Evolutionary conservation across 306 rosid genomes (phyloP).

Genomic region (Cotoneaster glaucophyllus): DNA sequence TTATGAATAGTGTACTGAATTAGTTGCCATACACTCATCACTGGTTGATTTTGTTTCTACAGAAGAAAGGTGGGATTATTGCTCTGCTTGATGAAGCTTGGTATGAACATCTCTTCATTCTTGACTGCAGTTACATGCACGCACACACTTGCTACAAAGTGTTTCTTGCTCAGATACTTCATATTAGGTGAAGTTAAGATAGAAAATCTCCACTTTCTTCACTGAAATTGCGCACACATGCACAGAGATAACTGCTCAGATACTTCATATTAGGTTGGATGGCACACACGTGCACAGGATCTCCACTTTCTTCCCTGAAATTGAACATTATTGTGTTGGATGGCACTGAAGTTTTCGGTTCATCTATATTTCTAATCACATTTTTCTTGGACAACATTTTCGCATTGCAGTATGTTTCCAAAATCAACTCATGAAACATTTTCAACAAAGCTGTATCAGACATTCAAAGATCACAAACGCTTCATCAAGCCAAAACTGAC

Average conservation of each 20-base stretch:
- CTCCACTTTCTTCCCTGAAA: too few species aligned
- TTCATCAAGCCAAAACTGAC: conserved; percentile 90
- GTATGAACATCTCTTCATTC: conserved; percentile 45
- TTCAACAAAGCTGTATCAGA: conserved; percentile 79
- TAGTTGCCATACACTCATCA: conserved; percentile 1
- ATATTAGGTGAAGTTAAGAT: neutral
- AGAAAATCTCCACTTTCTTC: neutral
- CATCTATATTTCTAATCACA: neutral
- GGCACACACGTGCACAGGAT: too few species aligned
- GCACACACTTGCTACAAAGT: neutral
- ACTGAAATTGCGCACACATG: neutral
- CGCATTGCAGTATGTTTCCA: conserved; percentile 73
- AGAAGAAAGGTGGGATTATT: conserved; percentile 93
- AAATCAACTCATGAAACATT: conserved; percentile 90
- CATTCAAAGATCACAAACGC: conserved; percentile 78
- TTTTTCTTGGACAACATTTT: conserved; percentile 14
- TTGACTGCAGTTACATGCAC: neutral
- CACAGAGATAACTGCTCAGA: neutral
- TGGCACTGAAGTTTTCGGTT: too few species aligned
- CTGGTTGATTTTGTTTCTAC: conserved; percentile 23
- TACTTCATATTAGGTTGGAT: neutral
- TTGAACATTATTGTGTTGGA: too few species aligned
- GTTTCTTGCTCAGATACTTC: neutral
- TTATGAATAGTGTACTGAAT: conserved; percentile 11
- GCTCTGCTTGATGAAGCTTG: conserved; percentile 94